Conservation (phyloP, 192 early-diverging fungal genomes). For the Dimargaris xerosporica region DNA sequence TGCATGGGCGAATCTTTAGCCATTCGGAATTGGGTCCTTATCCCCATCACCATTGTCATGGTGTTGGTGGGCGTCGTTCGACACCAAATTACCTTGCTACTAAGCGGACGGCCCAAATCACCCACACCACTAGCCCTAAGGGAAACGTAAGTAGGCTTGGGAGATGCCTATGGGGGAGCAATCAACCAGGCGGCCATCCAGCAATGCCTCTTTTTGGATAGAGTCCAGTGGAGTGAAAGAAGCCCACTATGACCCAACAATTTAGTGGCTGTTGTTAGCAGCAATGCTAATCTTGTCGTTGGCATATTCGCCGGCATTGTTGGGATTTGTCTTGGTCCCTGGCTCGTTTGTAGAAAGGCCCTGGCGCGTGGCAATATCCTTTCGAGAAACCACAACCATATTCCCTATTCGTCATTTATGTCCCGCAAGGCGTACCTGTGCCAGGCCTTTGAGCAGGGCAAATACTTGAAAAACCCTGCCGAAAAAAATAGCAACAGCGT, state of each 20-base stretch:
- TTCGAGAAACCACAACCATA: conserved; percentile 44
- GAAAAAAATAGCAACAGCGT: conserved; percentile 30
- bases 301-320: neutral
- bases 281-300: neutral
- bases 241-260: too few relatives aligned
- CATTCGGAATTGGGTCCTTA: conserved; percentile 84
- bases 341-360: conserved; percentile 35
- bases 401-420: conserved; percentile 56
- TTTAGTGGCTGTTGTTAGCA: too few relatives aligned
- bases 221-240: too few relatives aligned
- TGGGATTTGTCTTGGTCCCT: neutral
- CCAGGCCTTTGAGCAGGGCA: conserved; percentile 64
- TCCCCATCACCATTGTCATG: conserved; percentile 97
- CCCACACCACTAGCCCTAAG: conserved; percentile 63
- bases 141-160: conserved; percentile 40
- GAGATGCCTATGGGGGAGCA: neutral
- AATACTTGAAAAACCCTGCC: conserved; percentile 73
- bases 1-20: conserved; percentile 20
- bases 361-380: conserved; percentile 56
- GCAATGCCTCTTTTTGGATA: too few relatives aligned
- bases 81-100: conserved; percentile 80
- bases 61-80: conserved; percentile 89
- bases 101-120: conserved; percentile 67
- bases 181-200: neutral
- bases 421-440: conserved; percentile 54